Conservation (phyloP, 179 eudicot genomes). For the Camellia oleifera region DNA sequence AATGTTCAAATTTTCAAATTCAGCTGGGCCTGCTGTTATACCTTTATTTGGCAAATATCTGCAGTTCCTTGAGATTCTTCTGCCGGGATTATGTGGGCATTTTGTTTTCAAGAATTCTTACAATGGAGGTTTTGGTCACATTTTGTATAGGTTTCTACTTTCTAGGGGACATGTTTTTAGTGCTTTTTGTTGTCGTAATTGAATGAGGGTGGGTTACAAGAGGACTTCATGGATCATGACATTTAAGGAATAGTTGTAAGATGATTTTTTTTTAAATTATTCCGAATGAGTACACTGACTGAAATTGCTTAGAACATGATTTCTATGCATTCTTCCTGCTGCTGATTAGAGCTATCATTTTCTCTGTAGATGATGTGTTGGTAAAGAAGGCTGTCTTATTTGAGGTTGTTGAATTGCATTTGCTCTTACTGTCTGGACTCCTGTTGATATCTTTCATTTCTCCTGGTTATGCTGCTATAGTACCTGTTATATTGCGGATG, state of each 20-base stretch:
- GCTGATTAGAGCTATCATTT: neutral
- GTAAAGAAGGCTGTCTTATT: neutral
- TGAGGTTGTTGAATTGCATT: neutral
- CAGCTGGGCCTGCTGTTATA: neutral
- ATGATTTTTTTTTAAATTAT: neutral
- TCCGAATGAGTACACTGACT: slow-evolving; percentile 3
- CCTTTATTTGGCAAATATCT: neutral
- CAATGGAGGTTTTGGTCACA: neutral
- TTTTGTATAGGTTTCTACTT: neutral
- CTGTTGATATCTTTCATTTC: neutral
- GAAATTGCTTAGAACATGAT: neutral
- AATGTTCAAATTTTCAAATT: neutral
- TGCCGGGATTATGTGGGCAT: slow-evolving; percentile 1
- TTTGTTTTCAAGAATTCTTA: neutral
- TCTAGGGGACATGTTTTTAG: neutral
- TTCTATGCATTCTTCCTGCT: neutral
- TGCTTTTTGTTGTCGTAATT: slow-evolving; percentile 1
- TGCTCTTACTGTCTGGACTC: neutral
- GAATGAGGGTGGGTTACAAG: neutral
- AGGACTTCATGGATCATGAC: neutral
- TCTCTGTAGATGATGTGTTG: neutral
- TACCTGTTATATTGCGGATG: neutral
- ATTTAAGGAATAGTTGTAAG: slow-evolving; percentile 1
- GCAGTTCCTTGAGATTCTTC: neutral
- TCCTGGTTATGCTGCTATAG: neutral